Evolutionary conservation across 345 rosid genomes (phyloP).

Genomic region (Melaleuca alternifolia): DNA sequence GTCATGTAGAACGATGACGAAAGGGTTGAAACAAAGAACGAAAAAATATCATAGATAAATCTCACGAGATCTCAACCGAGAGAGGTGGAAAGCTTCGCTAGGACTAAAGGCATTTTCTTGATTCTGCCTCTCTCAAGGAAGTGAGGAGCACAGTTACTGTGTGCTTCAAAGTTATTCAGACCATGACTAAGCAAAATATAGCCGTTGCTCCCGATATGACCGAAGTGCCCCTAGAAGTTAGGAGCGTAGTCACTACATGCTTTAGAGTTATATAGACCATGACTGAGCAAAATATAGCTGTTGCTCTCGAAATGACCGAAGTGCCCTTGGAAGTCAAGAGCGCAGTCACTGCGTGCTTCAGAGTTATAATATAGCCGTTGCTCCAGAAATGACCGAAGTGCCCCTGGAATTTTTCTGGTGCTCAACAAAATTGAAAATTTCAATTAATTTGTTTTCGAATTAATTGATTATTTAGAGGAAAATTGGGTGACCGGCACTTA

Average conservation of each 20-base stretch:
- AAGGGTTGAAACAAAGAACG: no score
- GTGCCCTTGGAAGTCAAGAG: background rate
- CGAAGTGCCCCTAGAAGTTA: background rate
- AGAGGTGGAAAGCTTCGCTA: no score
- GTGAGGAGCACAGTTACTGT: background rate
- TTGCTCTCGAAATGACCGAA: background rate
- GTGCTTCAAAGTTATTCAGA: background rate
- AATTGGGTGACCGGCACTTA: background rate
- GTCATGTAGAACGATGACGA: no score
- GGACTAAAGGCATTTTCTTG: no score
- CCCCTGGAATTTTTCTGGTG: background rate
- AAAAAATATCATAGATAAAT: no score
- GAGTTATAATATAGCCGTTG: background rate
- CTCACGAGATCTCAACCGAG: no score
- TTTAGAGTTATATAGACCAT: background rate
- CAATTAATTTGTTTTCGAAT: background rate
- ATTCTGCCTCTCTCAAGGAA: background rate
- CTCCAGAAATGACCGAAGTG: background rate
- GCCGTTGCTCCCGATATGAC: background rate
- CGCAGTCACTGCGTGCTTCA: background rate
- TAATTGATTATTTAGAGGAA: background rate
- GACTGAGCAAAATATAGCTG: background rate
- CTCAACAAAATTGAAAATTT: background rate
- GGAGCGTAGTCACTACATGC: no score
- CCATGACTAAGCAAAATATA: background rate